Conservation (phyloP, 2,329 filamentous ascomycete genomes). For the Pseudocercospora vitis region DNA sequence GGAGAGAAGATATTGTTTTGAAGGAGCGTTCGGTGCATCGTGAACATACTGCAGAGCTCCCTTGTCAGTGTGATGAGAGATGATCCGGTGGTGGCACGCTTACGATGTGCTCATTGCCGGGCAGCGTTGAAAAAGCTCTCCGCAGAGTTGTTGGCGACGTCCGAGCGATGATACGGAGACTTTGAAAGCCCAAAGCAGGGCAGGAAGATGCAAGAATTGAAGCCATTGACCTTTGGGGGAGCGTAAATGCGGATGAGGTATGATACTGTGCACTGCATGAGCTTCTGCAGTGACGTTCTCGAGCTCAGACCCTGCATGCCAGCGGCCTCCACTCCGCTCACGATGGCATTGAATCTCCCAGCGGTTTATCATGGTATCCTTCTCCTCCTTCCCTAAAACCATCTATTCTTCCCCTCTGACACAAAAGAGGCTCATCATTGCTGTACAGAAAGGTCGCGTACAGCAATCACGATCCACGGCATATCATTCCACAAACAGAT, state of each 20-base stretch:
- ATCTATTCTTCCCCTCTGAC: no score
- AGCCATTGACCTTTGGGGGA: slow-evolving; percentile 10
- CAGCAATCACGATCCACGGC: no score
- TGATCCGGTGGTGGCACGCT: slow-evolving; percentile 31
- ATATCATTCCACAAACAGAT: no score
- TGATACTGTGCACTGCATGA: no score
- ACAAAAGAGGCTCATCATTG: no score
- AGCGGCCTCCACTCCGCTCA: neutral
- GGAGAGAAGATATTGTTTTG: slow-evolving; percentile 52
- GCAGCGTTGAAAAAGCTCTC: slow-evolving; percentile 43
- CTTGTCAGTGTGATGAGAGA: neutral
- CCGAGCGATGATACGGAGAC: slow-evolving; percentile 24
- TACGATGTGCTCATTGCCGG: slow-evolving; percentile 45
- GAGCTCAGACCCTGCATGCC: neutral
- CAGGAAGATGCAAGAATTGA: slow-evolving; percentile 18
- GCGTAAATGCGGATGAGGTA: neutral
- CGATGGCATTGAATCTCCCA: no score
- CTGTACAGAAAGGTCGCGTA: no score
- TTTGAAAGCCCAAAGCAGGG: slow-evolving; percentile 25
- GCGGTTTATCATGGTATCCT: no score
- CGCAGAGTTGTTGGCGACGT: slow-evolving; percentile 27
- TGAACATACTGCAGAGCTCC: slow-evolving; percentile 46
- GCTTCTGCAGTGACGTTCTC: neutral
- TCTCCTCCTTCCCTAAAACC: no score
- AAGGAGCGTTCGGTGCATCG: slow-evolving; percentile 41